These are phyloP conservation scores for Trichoderma erinaceum DNA, from an alignment of 495 filamentous ascomycete species.

Conservation along the genomic window DNA sequence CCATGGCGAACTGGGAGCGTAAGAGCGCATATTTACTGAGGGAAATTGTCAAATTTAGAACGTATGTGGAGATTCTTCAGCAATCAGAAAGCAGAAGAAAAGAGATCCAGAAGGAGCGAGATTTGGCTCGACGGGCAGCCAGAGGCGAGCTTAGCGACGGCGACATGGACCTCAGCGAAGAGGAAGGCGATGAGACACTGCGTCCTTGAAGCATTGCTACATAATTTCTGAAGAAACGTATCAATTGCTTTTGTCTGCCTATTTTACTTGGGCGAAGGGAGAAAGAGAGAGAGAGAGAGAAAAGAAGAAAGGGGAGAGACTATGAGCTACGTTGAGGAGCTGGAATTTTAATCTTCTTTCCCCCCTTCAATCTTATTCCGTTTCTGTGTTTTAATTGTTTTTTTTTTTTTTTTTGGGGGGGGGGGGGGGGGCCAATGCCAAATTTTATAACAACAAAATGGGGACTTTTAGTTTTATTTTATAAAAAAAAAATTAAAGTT, in stretches of 20 bases:
- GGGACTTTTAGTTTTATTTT: too few species aligned
- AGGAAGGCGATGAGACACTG: constrained; percentile 16
- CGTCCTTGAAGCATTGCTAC: neutral
- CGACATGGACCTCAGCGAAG: constrained; percentile 9
- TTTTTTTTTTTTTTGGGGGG: neutral
- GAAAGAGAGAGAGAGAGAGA: neutral
- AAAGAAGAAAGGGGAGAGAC: neutral
- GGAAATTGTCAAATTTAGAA: constrained; percentile 96
- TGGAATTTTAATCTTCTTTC: neutral
- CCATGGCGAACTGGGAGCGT: constrained; percentile 92
- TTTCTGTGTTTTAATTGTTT: neutral
- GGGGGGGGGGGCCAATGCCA: too few species aligned
- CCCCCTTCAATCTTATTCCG: neutral
- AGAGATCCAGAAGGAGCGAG: constrained; percentile 47
- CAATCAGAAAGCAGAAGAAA: constrained; percentile 35
- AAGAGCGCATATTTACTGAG: constrained; percentile 84
- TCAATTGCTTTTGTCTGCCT: neutral
- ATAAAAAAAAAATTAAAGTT: too few species aligned
- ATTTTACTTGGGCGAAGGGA: neutral
- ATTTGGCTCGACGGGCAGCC: constrained; percentile 32
- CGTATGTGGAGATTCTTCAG: constrained; percentile 78
- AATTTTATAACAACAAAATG: too few species aligned
- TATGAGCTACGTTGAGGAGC: neutral
- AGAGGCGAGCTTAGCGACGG: constrained; percentile 25
- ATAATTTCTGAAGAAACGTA: neutral